Percentiles rank a stretch among this genome's conserved stretches.
Conservation (phyloP, 768 basidiomycete species). For the Naganishia vaughanmartiniae region DNA sequence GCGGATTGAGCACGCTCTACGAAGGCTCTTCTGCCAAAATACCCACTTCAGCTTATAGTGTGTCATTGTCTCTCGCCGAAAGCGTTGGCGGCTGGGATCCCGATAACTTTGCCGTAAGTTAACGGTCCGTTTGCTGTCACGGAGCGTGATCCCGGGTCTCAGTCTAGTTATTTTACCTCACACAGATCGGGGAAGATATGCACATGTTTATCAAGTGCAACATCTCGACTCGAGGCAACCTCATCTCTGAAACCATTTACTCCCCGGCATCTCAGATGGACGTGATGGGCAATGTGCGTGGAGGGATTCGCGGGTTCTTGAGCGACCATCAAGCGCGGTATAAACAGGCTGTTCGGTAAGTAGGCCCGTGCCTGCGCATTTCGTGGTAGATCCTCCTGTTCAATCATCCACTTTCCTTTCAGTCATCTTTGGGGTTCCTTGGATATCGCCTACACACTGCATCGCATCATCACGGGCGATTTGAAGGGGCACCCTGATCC, state of each 20-base stretch:
- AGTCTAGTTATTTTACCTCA: conserved; percentile 34
- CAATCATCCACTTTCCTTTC: neutral
- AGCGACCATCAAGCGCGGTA: conserved; percentile 44
- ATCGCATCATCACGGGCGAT: conserved; percentile 37
- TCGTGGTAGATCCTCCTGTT: neutral
- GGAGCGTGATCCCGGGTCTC: neutral
- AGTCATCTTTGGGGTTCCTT: conserved; percentile 26
- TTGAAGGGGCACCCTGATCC: conserved; percentile 33
- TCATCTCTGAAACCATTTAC: conserved; percentile 45
- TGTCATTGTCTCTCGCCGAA: conserved; percentile 39
- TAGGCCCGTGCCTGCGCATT: conserved; percentile 33
- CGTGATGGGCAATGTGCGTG: conserved; percentile 38
- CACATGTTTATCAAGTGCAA: conserved; percentile 48
- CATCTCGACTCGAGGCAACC: conserved; percentile 43
- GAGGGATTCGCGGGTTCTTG: conserved; percentile 36
- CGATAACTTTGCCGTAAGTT: conserved; percentile 19
- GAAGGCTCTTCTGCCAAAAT: conserved; percentile 43
- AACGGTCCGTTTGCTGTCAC: neutral
- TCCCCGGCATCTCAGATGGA: conserved; percentile 47
- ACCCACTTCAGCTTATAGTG: conserved; percentile 45
- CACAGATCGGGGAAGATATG: conserved; percentile 48
- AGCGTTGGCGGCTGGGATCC: conserved; percentile 46
- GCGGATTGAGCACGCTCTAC: conserved; percentile 42
- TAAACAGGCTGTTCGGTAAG: conserved; percentile 41
- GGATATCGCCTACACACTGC: conserved; percentile 42